phyloP scores from a whole-genome alignment of 768 basidiomycete species.

The Kwoniella newhampshirensis region DNA sequence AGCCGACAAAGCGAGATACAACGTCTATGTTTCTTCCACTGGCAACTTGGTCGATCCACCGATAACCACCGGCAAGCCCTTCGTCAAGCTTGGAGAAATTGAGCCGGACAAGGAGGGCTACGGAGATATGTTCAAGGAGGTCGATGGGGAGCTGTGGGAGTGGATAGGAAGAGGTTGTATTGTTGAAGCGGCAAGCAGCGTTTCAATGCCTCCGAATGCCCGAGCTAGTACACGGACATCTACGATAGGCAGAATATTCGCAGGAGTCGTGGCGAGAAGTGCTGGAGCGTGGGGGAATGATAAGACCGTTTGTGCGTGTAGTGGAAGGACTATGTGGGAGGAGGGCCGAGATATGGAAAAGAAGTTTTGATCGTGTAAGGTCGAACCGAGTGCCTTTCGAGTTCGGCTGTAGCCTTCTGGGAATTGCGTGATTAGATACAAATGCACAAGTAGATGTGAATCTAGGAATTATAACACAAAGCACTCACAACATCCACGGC shows the following conservation, averaged over 20 bases:
- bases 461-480: too few relatives aligned
- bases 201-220: neutral
- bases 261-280: conserved; percentile 51
- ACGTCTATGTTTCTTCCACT: conserved; percentile 48
- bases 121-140: conserved; percentile 50
- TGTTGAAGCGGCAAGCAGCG: conserved; percentile 30
- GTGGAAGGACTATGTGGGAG: conserved; percentile 54
- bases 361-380: conserved; percentile 16
- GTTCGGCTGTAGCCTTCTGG: too few relatives aligned
- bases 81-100: conserved; percentile 34
- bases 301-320: conserved; percentile 53
- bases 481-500: too few relatives aligned
- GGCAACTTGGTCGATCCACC: conserved; percentile 51
- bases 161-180: conserved; percentile 52
- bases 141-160: conserved; percentile 50
- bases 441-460: too few relatives aligned
- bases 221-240: conserved; percentile 4
- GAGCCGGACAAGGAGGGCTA: conserved; percentile 48
- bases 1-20: conserved; percentile 23
- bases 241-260: conserved; percentile 44
- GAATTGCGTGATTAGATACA: too few relatives aligned
- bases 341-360: conserved; percentile 52
- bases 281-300: conserved; percentile 53
- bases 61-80: conserved; percentile 38
- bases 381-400: too few relatives aligned